These are phyloP conservation scores for Skeletonema potamos DNA, from an alignment of 108 stramenopile species.

Conservation along the genomic window DNA sequence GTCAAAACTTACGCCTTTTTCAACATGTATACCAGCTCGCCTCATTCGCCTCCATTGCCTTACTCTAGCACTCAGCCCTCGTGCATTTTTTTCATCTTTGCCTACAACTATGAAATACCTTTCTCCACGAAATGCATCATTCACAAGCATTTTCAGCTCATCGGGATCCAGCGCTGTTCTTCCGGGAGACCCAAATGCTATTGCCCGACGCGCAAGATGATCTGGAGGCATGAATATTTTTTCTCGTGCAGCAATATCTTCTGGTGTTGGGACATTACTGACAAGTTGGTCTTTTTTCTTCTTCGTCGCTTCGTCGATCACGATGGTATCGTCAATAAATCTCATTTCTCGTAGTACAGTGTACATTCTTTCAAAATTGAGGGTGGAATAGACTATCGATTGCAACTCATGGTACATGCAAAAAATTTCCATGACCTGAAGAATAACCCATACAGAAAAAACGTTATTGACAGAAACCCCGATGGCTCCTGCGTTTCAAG, in stretches of 20 bases:
- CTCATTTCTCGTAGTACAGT: slow-evolving; percentile 47
- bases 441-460: slow-evolving; percentile 60
- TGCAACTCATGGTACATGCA: slow-evolving; percentile 89
- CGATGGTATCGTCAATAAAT: slow-evolving; percentile 1
- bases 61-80: slow-evolving; percentile 39
- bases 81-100: slow-evolving; percentile 61
- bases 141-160: slow-evolving; percentile 58
- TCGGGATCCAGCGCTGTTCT: slow-evolving; percentile 62
- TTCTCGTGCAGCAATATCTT: slow-evolving; percentile 58
- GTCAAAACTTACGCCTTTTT: slow-evolving; percentile 5
- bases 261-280: slow-evolving; percentile 55
- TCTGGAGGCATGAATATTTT: slow-evolving; percentile 73
- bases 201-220: slow-evolving; percentile 64
- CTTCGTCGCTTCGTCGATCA: background rate
- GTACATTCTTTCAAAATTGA: slow-evolving; percentile 88
- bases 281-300: slow-evolving; percentile 8
- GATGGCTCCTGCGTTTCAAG: slow-evolving; percentile 16
- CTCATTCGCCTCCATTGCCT: slow-evolving; percentile 39
- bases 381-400: slow-evolving; percentile 74
- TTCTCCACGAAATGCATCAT: slow-evolving; percentile 64
- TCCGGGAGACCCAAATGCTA: slow-evolving; percentile 76
- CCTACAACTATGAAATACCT: slow-evolving; percentile 76
- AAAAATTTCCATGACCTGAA: slow-evolving; percentile 81
- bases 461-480: slow-evolving; percentile 64
- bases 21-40: slow-evolving; percentile 3